Evolutionary conservation across 2,329 filamentous ascomycete species (phyloP), one percentile per base, ranked within the genome.

Genomic region (Fusarium dlaminii): DNA sequence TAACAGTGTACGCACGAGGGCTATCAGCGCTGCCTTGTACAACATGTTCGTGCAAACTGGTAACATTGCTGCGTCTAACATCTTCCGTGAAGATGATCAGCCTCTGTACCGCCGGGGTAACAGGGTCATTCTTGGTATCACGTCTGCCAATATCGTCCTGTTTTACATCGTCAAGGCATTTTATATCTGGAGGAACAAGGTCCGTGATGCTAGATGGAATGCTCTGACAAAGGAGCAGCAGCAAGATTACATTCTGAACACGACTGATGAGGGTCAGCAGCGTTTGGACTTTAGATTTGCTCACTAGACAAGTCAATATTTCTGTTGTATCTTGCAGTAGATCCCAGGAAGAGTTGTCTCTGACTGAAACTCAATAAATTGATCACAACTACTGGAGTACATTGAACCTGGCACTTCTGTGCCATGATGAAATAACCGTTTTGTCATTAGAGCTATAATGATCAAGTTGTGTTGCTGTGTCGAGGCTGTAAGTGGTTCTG

Each of bases 11-110:
- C 85, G 90, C 5, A 92, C 90, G 1, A 82, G 91, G 6, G 89
- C 90, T 2, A 88, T 92, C 17, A 87, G 88, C 1, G 86, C 87
- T 0, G 90, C 89, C 0, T 71, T 91, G 14, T 92, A 92, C 81
- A 92, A 92, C 76, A 87, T 87, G 84, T 82, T 81, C 24, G 84
- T 87, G 1, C 86, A 87, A 65, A 81, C 83, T 0, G 81, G 82
- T 30, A 83, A 79, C 52, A 86, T 87, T 55, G 82, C 84, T 36
- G 78, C 82, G 0, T 83, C 83, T 8, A 86, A 86, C 30, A 82
- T 82, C 51, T 82, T 82, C 60, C 78, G 79, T 51, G 86, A 89
- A 80, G 87, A 88, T 46, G 88, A 90, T 75, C 83, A 84, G 73
- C 88, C 88, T 4, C 79, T 87, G 29, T 90, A 90, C 69, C 80